Evolutionary conservation across 2,329 filamentous ascomycete genomes (phyloP).

Genomic region (Harringtonia lauricola): DNA sequence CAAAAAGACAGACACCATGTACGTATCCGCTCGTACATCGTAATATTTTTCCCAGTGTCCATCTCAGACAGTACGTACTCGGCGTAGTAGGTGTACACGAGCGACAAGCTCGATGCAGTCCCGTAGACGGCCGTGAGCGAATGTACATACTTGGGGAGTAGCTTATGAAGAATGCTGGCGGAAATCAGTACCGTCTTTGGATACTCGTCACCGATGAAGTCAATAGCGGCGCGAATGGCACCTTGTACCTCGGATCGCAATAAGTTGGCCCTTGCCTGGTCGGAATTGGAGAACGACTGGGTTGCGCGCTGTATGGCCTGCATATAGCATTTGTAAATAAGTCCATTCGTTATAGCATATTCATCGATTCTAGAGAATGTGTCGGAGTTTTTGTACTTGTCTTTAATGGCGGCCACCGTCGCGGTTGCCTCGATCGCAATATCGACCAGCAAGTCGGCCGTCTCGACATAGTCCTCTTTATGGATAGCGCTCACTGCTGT

Average conservation of each 20-base stretch:
- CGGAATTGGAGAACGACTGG: not conserved
- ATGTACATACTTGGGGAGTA: constrained; percentile 2
- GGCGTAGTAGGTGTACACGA: not conserved
- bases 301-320: not conserved
- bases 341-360: not conserved
- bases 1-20: not conserved
- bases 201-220: not conserved
- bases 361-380: too few relatives aligned
- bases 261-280: not conserved
- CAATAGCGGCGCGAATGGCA: not conserved
- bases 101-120: not conserved
- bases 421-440: not conserved
- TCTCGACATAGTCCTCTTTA: constrained; percentile 1
- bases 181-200: not conserved
- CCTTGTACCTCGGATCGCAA: not conserved
- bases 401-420: not conserved
- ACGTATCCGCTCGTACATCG: not conserved
- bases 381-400: not conserved
- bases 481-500: not conserved
- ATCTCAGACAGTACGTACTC: not conserved
- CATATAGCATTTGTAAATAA: not conserved
- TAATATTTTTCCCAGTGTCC: not conserved
- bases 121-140: constrained; percentile 2
- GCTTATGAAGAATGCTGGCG: not conserved
- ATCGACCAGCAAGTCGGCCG: not conserved